Percentiles rank a stretch among this genome's conserved stretches.
These are phyloP conservation scores for Neobulgaria alba DNA, from an alignment of 2,329 filamentous ascomycete species.

Conservation along the genomic window DNA sequence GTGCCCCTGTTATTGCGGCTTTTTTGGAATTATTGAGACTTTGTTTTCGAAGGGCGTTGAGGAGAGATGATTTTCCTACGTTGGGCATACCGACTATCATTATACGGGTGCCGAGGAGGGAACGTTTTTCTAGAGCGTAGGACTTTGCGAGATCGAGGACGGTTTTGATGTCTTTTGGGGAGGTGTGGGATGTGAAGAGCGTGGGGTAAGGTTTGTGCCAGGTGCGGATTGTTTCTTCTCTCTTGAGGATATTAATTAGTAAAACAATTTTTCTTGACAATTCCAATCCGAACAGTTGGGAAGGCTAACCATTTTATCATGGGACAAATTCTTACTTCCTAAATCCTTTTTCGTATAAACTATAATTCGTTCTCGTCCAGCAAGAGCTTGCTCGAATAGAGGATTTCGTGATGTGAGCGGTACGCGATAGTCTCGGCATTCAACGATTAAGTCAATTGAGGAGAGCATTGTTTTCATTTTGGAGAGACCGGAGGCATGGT, in stretches of 20 bases:
- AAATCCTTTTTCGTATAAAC: conserved; percentile 90
- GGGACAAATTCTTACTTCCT: conserved; percentile 37
- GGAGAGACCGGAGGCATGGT: conserved; percentile 73
- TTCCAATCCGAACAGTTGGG: no score
- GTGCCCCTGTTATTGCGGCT: conserved; percentile 73
- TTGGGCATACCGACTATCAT: conserved; percentile 97
- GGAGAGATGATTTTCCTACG: conserved; percentile 88
- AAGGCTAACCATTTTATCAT: conserved; percentile 33
- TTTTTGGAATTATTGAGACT: conserved; percentile 58
- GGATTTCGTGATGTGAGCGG: conserved; percentile 87
- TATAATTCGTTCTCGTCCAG: conserved; percentile 65
- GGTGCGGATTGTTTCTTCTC: conserved; percentile 41
- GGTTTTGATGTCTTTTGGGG: conserved; percentile 34
- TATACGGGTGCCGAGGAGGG: conserved; percentile 72
- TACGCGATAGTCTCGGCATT: conserved; percentile 89
- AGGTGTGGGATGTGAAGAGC: conserved; percentile 44
- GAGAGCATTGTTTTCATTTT: conserved; percentile 77
- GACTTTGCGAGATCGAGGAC: conserved; percentile 41
- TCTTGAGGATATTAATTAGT: conserved; percentile 22
- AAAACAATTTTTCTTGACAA: no score
- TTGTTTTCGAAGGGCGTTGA: conserved; percentile 70
- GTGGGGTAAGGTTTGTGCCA: conserved; percentile 45
- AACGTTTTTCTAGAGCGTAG: conserved; percentile 41
- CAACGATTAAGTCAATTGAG: conserved; percentile 78
- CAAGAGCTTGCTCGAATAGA: conserved; percentile 70